These are phyloP conservation scores for Xylaria intraflava DNA, from an alignment of 495 filamentous ascomycete genomes.

Conservation along the genomic window DNA sequence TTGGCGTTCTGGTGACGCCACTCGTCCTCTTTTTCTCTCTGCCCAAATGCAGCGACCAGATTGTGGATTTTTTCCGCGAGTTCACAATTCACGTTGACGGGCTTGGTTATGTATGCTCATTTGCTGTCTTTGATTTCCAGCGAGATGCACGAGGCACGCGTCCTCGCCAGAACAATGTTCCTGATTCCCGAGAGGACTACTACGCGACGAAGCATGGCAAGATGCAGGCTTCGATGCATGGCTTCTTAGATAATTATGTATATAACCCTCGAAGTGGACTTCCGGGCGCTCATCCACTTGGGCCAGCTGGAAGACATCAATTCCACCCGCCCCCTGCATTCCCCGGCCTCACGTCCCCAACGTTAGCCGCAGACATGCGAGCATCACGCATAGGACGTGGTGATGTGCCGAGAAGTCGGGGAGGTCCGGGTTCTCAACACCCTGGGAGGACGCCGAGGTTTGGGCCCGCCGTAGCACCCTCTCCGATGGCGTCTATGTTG, in stretches of 20 bases:
- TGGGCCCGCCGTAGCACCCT: constrained; percentile 35
- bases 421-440: constrained; percentile 8
- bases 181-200: constrained; percentile 79
- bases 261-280: constrained; percentile 53
- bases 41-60: constrained; percentile 81
- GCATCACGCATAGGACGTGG: constrained; percentile 43
- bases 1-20: constrained; percentile 87
- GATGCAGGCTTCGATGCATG: constrained; percentile 91
- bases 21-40: constrained; percentile 83
- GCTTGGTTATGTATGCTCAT: constrained; percentile 90
- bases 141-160: constrained; percentile 59
- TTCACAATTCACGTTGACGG: constrained; percentile 97
- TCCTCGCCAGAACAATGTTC: constrained; percentile 25
- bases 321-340: constrained; percentile 79
- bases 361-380: constrained; percentile 49
- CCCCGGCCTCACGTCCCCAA: constrained; percentile 61
- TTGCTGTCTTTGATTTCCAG: constrained; percentile 97
- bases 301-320: constrained; percentile 46
- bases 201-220: constrained; percentile 93
- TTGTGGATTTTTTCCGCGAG: constrained; percentile 96
- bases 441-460: constrained; percentile 25
- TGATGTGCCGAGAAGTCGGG: constrained; percentile 32
- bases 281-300: constrained; percentile 37
- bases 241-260: constrained; percentile 86
- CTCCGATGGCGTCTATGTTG: constrained; percentile 65